A percentile compares a stretch with the other conserved stretches of the same genome.
Conservation (phyloP, 805 yeast species). For the Candida sanyiensis region DNA sequence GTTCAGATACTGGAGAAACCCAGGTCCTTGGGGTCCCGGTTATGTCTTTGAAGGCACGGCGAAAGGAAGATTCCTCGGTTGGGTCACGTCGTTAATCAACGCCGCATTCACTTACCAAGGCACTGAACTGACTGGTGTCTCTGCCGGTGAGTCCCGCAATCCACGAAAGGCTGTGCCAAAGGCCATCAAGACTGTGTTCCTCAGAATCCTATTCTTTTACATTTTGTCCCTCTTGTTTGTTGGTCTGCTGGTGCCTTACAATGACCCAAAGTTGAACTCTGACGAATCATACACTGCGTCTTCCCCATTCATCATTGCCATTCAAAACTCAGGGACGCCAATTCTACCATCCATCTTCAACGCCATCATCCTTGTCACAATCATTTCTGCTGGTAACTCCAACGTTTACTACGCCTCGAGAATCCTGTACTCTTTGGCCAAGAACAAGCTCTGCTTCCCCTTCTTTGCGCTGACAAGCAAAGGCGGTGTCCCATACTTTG, state of each 20-base stretch:
- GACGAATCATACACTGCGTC: conserved; percentile 39
- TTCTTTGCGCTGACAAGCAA: conserved; percentile 43
- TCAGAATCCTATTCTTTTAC: conserved; percentile 62
- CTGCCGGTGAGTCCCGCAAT: conserved; percentile 69
- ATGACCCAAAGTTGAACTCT: conserved; percentile 47
- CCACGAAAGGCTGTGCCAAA: conserved; percentile 69
- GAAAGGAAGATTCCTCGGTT: conserved; percentile 61
- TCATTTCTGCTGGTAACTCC: conserved; percentile 77
- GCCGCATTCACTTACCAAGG: conserved; percentile 84
- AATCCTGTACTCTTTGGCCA: conserved; percentile 60
- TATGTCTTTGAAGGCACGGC: conserved; percentile 40
- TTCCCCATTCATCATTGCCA: conserved; percentile 73
- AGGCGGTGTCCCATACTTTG: conserved; percentile 55
- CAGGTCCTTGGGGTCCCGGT: conserved; percentile 73
- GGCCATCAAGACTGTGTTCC: conserved; percentile 64
- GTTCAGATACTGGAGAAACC: conserved; percentile 75
- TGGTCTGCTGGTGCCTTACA: conserved; percentile 64
- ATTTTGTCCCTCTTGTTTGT: conserved; percentile 59
- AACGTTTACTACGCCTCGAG: conserved; percentile 70
- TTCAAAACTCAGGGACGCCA: conserved; percentile 59
- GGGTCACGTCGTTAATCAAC: conserved; percentile 61
- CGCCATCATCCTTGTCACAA: conserved; percentile 60
- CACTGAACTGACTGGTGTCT: conserved; percentile 67
- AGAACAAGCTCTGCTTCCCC: conserved; percentile 51
- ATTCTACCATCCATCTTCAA: conserved; percentile 66